Evolutionary conservation across 371 early-diverging fungal genomes (phyloP).

Genomic region (Rhizopus arrhizus): DNA sequence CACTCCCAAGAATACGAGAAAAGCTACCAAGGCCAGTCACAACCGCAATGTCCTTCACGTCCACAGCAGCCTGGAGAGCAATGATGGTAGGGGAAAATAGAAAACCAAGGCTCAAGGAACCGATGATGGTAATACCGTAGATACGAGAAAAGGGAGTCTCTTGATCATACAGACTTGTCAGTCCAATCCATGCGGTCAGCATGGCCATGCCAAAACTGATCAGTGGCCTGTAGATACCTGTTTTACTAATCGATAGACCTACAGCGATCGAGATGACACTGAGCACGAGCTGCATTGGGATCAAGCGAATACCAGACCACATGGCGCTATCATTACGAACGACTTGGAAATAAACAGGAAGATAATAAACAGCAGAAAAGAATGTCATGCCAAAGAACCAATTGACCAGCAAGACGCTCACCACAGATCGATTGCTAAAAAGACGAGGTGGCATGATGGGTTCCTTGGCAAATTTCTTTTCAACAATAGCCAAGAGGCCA

Average conservation of each 20-base stretch:
- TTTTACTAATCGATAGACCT: constrained; percentile 52
- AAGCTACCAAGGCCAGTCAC: constrained; percentile 36
- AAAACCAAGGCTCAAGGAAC: constrained; percentile 26
- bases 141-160: constrained; percentile 35
- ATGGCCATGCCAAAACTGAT: constrained; percentile 41
- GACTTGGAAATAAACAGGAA: constrained; percentile 82
- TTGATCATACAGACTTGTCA: constrained; percentile 33
- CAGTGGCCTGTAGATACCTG: constrained; percentile 53
- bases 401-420: constrained; percentile 46
- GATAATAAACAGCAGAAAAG: constrained; percentile 56
- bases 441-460: constrained; percentile 61
- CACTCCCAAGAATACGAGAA: constrained; percentile 34
- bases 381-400: constrained; percentile 62
- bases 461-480: constrained; percentile 54
- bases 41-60: constrained; percentile 31
- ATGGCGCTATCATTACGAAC: constrained; percentile 59
- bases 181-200: constrained; percentile 37
- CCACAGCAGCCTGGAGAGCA: constrained; percentile 29
- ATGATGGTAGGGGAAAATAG: constrained; percentile 34
- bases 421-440: constrained; percentile 53
- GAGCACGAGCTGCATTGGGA: constrained; percentile 56
- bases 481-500: constrained; percentile 45
- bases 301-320: constrained; percentile 56
- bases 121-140: constrained; percentile 46
- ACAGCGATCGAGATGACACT: constrained; percentile 36